Base-by-base conservation (phyloP, 2,329 filamentous ascomycete species). In the Ilyonectria robusta region DNA sequence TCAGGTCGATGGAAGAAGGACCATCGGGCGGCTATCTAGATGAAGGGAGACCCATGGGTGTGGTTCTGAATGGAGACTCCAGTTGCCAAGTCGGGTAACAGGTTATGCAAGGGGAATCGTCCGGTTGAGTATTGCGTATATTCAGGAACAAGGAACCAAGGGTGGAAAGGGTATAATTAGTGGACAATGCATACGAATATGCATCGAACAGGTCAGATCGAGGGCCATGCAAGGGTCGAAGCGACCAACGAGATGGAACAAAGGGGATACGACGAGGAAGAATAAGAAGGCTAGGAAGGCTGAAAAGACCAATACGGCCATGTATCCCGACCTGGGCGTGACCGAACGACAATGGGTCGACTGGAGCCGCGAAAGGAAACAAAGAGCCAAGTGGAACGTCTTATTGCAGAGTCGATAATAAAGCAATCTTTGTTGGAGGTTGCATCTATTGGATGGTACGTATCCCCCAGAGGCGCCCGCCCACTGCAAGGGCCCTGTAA, bases 281-380 rank as follows among this genome's bases (percentile, higher is more conserved):
- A 5, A 0, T 23, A 19, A 31, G 19, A 15, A 35, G 19, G 29
- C 29, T 10, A 54, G 26, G 17, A 37, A 31, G 50, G 42, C 60
- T 17, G 10, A 23, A 10, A 29, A 26, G 17, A 35, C 31, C 11
- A 33, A 11, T 6, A 42, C 50, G 21, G 5, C n/a, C 9, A 37
- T 10, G n/a, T 37, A 33, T 47, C 33, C 26, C 7, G 33, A 40
- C 50, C 33, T 46, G 44, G 42, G 19, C 51, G 33, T 10, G 51
- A 33, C 50, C 57, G 42, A 40, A 58, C 31, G 58, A 66, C 35
- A 48, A 66, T 66, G 63, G 63, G 63, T 58, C 63, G 63, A 61
- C 37, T 46, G 29, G 51, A 57, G 51, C 62, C 26, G 47, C 11
- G 26, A 50, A 51, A 51, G 23, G 21, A 51, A 15, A 19, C 17